A percentile compares a stretch with the other conserved stretches of the same genome.
Conservation (phyloP, 2,329 filamentous ascomycete species). For the Phialophora chinensis region DNA sequence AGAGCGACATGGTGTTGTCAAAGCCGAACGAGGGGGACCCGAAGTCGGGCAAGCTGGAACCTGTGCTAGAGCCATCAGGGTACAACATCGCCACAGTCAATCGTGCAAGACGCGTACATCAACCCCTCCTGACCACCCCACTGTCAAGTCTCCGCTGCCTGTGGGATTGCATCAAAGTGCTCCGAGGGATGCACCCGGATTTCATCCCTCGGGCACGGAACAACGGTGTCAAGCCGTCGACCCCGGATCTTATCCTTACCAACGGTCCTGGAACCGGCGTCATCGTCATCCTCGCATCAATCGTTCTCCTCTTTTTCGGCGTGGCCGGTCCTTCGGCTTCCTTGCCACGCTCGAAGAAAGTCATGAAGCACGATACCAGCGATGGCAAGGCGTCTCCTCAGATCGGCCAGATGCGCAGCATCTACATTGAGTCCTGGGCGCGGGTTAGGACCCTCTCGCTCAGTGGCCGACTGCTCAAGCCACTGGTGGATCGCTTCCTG, state of each 20-base stretch:
- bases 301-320: slow-evolving; percentile 60
- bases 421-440: slow-evolving; percentile 95
- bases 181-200: slow-evolving; percentile 52
- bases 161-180: slow-evolving; percentile 63
- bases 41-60: background rate
- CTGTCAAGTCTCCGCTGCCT: slow-evolving; percentile 68
- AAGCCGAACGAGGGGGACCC: slow-evolving; percentile 63
- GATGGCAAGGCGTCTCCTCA: background rate
- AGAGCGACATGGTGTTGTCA: slow-evolving; percentile 61
- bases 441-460: slow-evolving; percentile 81
- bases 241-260: slow-evolving; percentile 78
- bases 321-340: slow-evolving; percentile 45
- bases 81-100: slow-evolving; percentile 73
- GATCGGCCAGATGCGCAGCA: slow-evolving; percentile 67
- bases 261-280: slow-evolving; percentile 91
- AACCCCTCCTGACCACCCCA: slow-evolving; percentile 67
- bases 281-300: slow-evolving; percentile 68
- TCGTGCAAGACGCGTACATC: slow-evolving; percentile 81
- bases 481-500: slow-evolving; percentile 76
- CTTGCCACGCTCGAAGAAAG: slow-evolving; percentile 33
- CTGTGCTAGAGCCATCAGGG: slow-evolving; percentile 40
- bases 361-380: background rate
- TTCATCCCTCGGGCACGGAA: slow-evolving; percentile 33
- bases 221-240: slow-evolving; percentile 43
- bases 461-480: slow-evolving; percentile 76